phyloP scores from a whole-genome alignment of 352 stramenopile species.

The Phytopythium chamaehyphon region DNA sequence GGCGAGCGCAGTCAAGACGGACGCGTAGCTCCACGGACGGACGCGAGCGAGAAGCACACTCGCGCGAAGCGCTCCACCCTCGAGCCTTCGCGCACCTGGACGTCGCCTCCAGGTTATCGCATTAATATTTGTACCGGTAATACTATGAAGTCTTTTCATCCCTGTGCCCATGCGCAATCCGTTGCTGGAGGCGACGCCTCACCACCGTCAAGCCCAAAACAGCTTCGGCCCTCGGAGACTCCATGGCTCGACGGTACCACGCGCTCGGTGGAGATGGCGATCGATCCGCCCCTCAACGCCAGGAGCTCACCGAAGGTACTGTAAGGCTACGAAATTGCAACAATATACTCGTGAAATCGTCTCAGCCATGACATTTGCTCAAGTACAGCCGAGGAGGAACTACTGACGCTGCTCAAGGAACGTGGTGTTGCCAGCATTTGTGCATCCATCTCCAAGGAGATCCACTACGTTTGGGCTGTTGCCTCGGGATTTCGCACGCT shows the following conservation, averaged over 20 bases:
- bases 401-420: conserved; percentile 56
- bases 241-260: conserved; percentile 30
- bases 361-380: background rate
- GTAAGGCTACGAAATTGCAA: no score
- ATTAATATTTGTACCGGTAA: conserved; percentile 45
- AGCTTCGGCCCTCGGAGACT: background rate
- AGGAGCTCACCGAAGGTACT: conserved; percentile 41
- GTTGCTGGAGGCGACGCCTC: background rate
- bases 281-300: background rate
- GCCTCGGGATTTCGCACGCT: conserved; percentile 68
- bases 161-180: no score
- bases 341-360: no score
- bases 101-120: conserved; percentile 3
- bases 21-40: background rate
- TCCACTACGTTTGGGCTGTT: conserved; percentile 74
- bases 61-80: background rate
- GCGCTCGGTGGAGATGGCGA: conserved; percentile 14
- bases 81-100: no score
- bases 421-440: conserved; percentile 63
- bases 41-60: conserved; percentile 2
- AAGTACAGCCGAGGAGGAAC: conserved; percentile 50
- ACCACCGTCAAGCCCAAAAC: background rate
- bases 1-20: conserved; percentile 4
- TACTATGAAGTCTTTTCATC: conserved; percentile 49
- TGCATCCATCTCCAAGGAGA: conserved; percentile 67